A percentile compares a stretch with the other conserved stretches of the same genome.
phyloP scores from a whole-genome alignment of 192 early-diverging fungal genomes.

The Spizellomyces punctatus region DNA sequence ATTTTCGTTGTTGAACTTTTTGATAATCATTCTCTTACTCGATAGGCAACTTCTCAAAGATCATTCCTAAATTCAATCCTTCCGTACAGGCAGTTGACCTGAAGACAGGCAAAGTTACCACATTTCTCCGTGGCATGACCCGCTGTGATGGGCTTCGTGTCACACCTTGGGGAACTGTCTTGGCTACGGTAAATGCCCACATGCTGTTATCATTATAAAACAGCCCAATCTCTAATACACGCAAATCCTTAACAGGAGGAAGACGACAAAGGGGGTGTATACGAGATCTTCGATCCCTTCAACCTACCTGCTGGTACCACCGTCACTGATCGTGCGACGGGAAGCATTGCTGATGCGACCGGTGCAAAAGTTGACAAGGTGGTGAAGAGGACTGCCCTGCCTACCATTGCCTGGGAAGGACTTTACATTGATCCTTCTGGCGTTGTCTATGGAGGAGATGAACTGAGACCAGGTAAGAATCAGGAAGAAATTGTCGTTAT shows the following conservation, averaged over 20 bases:
- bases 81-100: not conserved
- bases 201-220: not conserved
- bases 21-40: too few relatives aligned
- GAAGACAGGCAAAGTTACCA: slow-evolving; percentile 4
- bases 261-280: not conserved
- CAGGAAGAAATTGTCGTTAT: not conserved
- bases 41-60: not conserved
- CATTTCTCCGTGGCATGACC: slow-evolving; percentile 5
- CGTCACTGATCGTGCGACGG: not conserved
- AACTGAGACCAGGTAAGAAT: not conserved
- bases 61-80: not conserved
- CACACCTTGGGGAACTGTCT: not conserved
- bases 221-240: not conserved
- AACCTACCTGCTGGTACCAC: not conserved
- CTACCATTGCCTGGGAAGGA: slow-evolving; percentile 8
- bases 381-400: not conserved
- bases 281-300: not conserved
- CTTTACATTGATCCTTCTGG: not conserved
- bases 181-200: not conserved
- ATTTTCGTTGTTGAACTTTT: too few relatives aligned
- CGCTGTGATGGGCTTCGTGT: not conserved
- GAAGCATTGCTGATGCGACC: not conserved
- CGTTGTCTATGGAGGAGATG: slow-evolving; percentile 5
- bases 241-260: not conserved
- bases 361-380: not conserved